A percentile compares a stretch with the other conserved stretches of the same genome.
Conservation (phyloP, 139 green algal species). For the Coelastrella sp. region DNA sequence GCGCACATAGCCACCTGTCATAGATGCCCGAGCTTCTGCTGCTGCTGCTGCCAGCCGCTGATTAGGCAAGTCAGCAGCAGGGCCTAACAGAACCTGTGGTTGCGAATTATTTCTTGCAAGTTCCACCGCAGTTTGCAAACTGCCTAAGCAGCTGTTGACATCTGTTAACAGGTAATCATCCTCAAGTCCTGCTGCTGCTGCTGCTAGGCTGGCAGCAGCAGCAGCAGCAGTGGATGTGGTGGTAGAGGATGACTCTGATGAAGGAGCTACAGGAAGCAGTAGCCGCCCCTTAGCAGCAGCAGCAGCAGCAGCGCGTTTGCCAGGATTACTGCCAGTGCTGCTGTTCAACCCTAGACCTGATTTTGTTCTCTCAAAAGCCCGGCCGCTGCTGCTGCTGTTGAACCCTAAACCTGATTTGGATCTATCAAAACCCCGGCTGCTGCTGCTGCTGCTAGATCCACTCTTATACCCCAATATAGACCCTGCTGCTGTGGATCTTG, state of each 20-base stretch:
- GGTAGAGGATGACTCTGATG: neutral
- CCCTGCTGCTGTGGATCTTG: no score
- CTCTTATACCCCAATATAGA: neutral
- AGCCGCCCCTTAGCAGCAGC: neutral
- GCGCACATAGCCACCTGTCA: neutral
- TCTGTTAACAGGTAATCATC: constrained; percentile 10
- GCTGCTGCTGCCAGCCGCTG: neutral
- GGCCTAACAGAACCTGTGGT: neutral
- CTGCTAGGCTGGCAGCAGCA: neutral
- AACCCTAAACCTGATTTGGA: no score
- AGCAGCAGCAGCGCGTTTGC: neutral
- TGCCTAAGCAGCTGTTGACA: constrained; percentile 26
- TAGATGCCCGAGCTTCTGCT: neutral
- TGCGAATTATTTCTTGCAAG: neutral
- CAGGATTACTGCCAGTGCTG: no score
- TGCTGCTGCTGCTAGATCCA: no score
- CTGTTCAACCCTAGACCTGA: no score
- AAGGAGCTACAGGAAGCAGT: neutral
- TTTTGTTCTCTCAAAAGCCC: no score
- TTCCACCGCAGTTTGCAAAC: neutral
- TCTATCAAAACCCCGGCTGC: no score
- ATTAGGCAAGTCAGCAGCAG: neutral
- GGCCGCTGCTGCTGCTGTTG: no score
- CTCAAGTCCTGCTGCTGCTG: constrained; percentile 1
- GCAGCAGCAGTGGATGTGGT: neutral